phyloP scores from a whole-genome alignment of 2,329 filamentous ascomycete genomes.

The Aspergillus sp. region DNA sequence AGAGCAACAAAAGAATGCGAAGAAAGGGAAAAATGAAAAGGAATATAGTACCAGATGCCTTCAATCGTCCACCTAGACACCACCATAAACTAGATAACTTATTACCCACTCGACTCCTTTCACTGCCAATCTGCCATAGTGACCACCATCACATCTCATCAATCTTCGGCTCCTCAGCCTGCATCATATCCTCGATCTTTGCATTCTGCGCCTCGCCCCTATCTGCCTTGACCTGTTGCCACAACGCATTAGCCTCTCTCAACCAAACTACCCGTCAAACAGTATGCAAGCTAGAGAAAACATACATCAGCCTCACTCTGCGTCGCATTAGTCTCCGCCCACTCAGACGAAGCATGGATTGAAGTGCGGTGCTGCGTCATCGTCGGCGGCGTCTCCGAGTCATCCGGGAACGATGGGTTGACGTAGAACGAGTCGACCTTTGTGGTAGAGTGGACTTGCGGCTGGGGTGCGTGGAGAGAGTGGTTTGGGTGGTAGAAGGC shows the following conservation, averaged over 20 bases:
- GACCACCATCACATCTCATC: background rate
- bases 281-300: background rate
- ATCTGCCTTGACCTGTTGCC: slow-evolving; percentile 11
- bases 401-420: slow-evolving; percentile 8
- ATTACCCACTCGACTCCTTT: too few species aligned
- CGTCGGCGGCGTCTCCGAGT: slow-evolving; percentile 2
- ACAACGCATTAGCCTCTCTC: background rate
- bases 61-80: too few species aligned
- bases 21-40: too few species aligned
- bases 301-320: slow-evolving; percentile 9
- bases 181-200: slow-evolving; percentile 10
- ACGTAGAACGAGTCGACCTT: slow-evolving; percentile 13
- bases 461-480: background rate
- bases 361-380: slow-evolving; percentile 2
- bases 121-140: too few species aligned
- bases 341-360: slow-evolving; percentile 1
- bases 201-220: slow-evolving; percentile 7
- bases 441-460: slow-evolving; percentile 1
- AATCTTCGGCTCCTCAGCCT: background rate
- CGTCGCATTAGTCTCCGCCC: slow-evolving; percentile 7
- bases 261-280: background rate
- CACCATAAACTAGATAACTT: too few species aligned
- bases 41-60: too few species aligned
- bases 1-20: too few species aligned
- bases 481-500: slow-evolving; percentile 10